Evolutionary conservation across 2,329 filamentous ascomycete species (phyloP), one percentile per base, ranked within the genome.

Genomic region (Diatrype stigma): DNA sequence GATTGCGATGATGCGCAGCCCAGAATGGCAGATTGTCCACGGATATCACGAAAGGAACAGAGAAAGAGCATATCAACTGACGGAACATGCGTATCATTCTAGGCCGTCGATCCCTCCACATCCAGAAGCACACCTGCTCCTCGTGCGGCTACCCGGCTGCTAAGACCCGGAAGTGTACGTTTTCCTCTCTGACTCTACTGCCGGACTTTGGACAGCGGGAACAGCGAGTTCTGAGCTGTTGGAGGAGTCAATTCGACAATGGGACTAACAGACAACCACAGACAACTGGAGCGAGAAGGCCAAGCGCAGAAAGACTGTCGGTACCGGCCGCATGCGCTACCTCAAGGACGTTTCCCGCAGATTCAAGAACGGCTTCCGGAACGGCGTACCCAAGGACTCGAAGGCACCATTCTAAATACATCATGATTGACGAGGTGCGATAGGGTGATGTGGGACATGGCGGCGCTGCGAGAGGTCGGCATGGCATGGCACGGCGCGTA

Each of bases 231-330:
- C 30, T 16, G 34, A 6, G 22, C 22, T n/a, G 21, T 21, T 46
- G 30, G 30, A 22, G 45, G 38, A 22, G 50, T 46, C 26, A 19
- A 46, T n/a, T n/a, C n/a, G 28, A 23, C 17, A 32, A 30, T 28
- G 28, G 49, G 48, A 48, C 30, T 34, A 26, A 51, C 49, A 54
- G 46, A 59, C 38, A 22, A 47, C 46, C 40, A 73, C 73, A 97
- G 93, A 87, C 87, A 96, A 99, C 89, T 99, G 94, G 94, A 85
- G 89, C 77, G 93, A 97, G 86, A 99, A 99, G 89, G 93, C 92
- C 70, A 97, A 97, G 90, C 85, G 94, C 78, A 95, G 94, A 88
- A 97, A 96, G 92, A 96, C 93, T 72, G 93, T 89, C 74, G 94
- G 94, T 70, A 93, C 90, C 72, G 94, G 94, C 76, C 90, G 94